phyloP scores from a whole-genome alignment of 306 rosid species.

The Vicia faba region DNA sequence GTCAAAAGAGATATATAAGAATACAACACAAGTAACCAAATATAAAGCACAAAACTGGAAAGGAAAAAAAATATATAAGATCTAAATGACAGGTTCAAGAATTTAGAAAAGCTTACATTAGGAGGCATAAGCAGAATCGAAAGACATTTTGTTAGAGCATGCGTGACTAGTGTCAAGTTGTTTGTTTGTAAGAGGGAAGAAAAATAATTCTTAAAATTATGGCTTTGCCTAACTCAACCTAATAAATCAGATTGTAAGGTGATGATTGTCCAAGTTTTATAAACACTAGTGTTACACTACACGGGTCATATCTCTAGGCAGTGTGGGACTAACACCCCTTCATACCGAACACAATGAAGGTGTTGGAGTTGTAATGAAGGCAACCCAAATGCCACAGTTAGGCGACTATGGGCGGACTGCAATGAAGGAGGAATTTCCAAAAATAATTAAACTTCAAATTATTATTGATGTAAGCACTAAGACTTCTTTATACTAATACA shows the following conservation, averaged over 20 bases:
- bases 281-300: no score
- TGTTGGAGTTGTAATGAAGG: no score
- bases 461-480: slow-evolving; percentile 6
- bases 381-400: no score
- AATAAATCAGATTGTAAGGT: no score
- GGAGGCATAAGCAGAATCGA: background rate
- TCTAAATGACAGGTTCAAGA: background rate
- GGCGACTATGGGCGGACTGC: no score
- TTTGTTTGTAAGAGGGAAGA: slow-evolving; percentile 14
- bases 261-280: no score
- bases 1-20: slow-evolving; percentile 29
- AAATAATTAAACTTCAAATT: background rate
- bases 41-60: background rate
- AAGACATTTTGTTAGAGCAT: background rate
- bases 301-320: no score
- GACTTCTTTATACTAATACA: background rate
- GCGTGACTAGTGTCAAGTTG: background rate
- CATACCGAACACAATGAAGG: no score
- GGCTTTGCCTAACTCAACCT: no score
- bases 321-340: no score
- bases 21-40: slow-evolving; percentile 28
- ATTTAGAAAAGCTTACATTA: background rate
- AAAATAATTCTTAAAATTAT: background rate
- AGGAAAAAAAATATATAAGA: background rate
- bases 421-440: no score